These are phyloP conservation scores for Powellomyces hirtus DNA, from an alignment of 192 early-diverging fungal species.

Conservation along the genomic window DNA sequence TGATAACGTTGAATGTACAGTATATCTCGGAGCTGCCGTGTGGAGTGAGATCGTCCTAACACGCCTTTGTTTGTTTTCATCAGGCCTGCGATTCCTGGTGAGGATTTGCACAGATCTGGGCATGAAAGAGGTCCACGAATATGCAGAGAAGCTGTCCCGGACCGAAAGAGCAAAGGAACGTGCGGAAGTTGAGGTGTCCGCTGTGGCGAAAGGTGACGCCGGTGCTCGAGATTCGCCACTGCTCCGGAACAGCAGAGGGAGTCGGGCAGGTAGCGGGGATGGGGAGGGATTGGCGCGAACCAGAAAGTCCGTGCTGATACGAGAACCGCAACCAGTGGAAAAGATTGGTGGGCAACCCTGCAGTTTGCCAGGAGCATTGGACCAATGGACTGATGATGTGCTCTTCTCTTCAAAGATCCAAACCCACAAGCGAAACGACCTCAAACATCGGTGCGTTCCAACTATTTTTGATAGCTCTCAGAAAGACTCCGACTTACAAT, in stretches of 20 bases:
- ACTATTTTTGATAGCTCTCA: background rate
- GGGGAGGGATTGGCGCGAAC: background rate
- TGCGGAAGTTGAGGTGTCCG: background rate
- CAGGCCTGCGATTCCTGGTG: slow-evolving; percentile 59
- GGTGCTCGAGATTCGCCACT: background rate
- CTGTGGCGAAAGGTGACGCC: slow-evolving; percentile 1
- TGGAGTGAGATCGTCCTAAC: background rate
- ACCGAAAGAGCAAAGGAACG: slow-evolving; percentile 41
- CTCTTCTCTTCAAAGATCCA: slow-evolving; percentile 6
- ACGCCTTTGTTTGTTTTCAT: background rate
- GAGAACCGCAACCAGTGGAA: background rate
- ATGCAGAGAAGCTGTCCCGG: slow-evolving; percentile 43
- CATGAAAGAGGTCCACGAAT: slow-evolving; percentile 58
- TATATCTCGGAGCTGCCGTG: background rate
- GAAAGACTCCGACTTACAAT: background rate
- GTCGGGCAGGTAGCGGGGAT: slow-evolving; percentile 1
- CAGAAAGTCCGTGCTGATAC: background rate
- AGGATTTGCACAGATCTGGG: slow-evolving; percentile 60
- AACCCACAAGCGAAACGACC: slow-evolving; percentile 6
- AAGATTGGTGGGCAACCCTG: slow-evolving; percentile 10
- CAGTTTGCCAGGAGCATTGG: background rate
- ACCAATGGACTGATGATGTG: background rate
- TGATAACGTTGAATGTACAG: slow-evolving; percentile 56
- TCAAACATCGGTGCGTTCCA: slow-evolving; percentile 15
- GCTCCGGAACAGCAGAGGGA: background rate